Percentiles rank a stretch among this genome's conserved stretches.
These are phyloP conservation scores for Backusella australiensis DNA, from an alignment of 192 early-diverging fungal genomes.

Conservation along the genomic window DNA sequence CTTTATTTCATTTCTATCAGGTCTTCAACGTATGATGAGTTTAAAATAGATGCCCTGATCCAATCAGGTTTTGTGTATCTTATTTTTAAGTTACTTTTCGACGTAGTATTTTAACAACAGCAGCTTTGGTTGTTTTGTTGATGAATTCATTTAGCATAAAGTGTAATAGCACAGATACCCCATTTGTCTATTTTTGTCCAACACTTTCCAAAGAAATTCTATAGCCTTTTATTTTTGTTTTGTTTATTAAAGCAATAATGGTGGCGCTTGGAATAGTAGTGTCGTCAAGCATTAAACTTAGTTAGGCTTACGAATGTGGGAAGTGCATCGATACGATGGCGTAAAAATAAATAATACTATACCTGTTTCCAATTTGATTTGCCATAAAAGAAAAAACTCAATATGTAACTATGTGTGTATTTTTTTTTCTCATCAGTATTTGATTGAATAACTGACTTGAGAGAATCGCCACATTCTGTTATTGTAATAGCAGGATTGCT, in stretches of 20 bases:
- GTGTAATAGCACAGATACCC: not conserved
- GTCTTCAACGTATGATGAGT: not conserved
- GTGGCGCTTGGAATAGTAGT: not conserved
- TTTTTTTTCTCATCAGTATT: not conserved
- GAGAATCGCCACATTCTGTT: not conserved
- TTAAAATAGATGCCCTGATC: not conserved
- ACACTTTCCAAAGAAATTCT: not conserved
- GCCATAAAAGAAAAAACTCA: not conserved
- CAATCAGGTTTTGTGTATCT: conserved; percentile 2
- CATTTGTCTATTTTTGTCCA: not conserved
- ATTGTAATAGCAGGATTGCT: not conserved
- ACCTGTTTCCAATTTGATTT: not conserved
- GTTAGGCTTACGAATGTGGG: not conserved
- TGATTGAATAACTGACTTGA: not conserved
- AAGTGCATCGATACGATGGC: not conserved
- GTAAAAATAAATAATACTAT: not conserved
- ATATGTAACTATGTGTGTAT: not conserved
- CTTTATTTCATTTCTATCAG: not conserved
- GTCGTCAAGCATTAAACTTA: not conserved
- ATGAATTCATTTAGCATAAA: conserved; percentile 1
- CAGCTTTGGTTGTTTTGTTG: not conserved
- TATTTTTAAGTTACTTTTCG: not conserved
- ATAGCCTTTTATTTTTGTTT: not conserved
- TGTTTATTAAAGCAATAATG: not conserved
- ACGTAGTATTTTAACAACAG: not conserved